Conservation (phyloP, 768 basidiomycete species). For the Leccinum uliginosum region DNA sequence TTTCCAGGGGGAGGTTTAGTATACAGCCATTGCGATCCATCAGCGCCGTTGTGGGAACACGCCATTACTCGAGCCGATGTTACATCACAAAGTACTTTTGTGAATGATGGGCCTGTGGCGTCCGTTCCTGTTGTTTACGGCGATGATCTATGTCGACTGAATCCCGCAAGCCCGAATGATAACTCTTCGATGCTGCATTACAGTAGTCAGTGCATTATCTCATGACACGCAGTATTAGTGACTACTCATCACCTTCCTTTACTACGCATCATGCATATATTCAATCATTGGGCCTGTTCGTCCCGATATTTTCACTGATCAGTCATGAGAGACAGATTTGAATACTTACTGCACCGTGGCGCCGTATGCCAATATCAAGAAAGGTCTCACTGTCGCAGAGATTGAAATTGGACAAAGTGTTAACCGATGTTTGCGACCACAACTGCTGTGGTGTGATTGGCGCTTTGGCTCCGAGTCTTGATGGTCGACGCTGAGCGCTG, state of each 20-base stretch:
- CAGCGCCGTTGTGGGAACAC: neutral
- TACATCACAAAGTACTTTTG: neutral
- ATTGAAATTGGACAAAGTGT: neutral
- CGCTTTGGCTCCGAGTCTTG: neutral
- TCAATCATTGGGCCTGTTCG: neutral
- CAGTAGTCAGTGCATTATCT: neutral
- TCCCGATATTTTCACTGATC: neutral
- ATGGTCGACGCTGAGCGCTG: too few relatives aligned
- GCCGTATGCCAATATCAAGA: neutral
- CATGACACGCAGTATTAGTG: neutral
- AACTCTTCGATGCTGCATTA: neutral
- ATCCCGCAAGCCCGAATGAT: neutral
- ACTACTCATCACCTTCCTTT: neutral
- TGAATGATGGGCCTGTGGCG: neutral
- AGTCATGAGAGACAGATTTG: neutral
- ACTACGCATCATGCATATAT: neutral
- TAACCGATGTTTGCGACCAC: neutral
- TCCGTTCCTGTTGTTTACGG: neutral
- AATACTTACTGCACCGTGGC: neutral
- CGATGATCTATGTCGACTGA: neutral
- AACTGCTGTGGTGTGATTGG: neutral
- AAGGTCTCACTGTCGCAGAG: neutral
- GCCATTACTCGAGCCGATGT: neutral
- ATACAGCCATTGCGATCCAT: neutral
- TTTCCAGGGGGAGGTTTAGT: conserved; percentile 30